Evolutionary conservation across 768 basidiomycete species (phyloP), one percentile per base, ranked within the genome.

Genomic region (Rhizopogon sp.): DNA sequence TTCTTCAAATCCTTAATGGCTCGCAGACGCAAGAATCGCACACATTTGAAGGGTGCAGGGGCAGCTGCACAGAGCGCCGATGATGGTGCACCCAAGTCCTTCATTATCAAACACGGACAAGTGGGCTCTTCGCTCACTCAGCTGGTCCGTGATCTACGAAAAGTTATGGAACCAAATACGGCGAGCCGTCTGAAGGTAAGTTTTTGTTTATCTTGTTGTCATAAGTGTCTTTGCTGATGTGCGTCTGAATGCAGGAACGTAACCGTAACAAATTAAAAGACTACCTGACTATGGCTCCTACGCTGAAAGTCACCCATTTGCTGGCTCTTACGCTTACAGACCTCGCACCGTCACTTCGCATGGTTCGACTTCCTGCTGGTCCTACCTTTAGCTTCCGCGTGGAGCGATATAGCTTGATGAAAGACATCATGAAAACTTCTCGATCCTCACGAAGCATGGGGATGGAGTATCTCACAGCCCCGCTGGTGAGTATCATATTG

Each of bases 101-200:
- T 99, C 65, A 90, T 99, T 56, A 90, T 99, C 67, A 96, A 95
- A 70, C 92, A 95, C 73, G 97, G 97, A 40, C 84, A 87, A 55
- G 94, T 98, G 31, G 96, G 97, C 17, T 77, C 81, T 47, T 93
- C 92, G 7, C 75, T 98, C 54, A 73, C 85, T 5, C 91, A 94
- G 65, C 87, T 99, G 39, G 95, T 98, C 17, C 82, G 90, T 54
- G 96, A 99, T 73, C 75, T 97, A 65, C 79, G 97, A 64, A 90
- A 91, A 71, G 91, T 97, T 57, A 92, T 99, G 91, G 97, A 99
- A 68, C 97, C 97, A 56, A 93, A 98, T 65, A 99, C 97, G 13
- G 97, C 96, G 17, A 87, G 86, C 58, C 81, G 97, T 49, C 79
- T 99, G n/a, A 85, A 76, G 73, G 95, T 96, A 35, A 56, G 47